phyloP scores from a whole-genome alignment of 2,329 filamentous ascomycete species.

The Beauveria caledonica region DNA sequence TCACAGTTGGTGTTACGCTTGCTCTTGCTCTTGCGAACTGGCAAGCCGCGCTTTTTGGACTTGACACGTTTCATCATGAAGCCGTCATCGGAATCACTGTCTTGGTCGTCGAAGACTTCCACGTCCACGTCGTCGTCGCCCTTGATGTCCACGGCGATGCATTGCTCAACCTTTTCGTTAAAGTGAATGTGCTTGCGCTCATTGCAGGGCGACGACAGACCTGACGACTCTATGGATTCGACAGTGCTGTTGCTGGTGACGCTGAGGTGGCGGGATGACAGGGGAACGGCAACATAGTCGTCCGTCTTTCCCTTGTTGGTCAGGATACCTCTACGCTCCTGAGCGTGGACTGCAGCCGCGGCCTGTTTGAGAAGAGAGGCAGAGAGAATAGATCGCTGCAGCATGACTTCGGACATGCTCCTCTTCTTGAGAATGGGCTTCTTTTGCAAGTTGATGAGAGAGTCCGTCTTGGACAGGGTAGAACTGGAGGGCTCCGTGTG shows the following conservation, averaged over 20 bases:
- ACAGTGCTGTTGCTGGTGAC: conserved; percentile 54
- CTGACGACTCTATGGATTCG: conserved; percentile 62
- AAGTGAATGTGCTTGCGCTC: conserved; percentile 88
- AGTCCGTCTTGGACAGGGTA: conserved; percentile 46
- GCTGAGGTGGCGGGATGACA: conserved; percentile 53
- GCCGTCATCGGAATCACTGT: conserved; percentile 66
- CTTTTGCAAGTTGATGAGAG: conserved; percentile 58
- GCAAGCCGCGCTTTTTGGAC: conserved; percentile 41
- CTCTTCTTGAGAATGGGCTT: conserved; percentile 96
- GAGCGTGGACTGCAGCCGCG: conserved; percentile 75
- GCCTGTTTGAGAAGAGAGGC: conserved; percentile 87
- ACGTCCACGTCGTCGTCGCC: conserved; percentile 65
- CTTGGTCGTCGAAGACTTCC: conserved; percentile 44
- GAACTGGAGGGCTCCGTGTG: conserved; percentile 10
- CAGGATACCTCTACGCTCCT: conserved; percentile 51
- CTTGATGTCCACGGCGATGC: conserved; percentile 86
- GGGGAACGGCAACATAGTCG: conserved; percentile 59
- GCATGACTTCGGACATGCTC: conserved; percentile 91
- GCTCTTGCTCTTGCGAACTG: conserved; percentile 32
- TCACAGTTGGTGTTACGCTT: conserved; percentile 42
- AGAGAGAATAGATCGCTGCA: conserved; percentile 79
- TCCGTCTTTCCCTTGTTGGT: conserved; percentile 54
- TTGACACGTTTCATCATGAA: conserved; percentile 71
- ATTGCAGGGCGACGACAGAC: conserved; percentile 51
- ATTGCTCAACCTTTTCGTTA: conserved; percentile 91